Conservation (phyloP, 345 rosid species). For the Combretum micranthum region DNA sequence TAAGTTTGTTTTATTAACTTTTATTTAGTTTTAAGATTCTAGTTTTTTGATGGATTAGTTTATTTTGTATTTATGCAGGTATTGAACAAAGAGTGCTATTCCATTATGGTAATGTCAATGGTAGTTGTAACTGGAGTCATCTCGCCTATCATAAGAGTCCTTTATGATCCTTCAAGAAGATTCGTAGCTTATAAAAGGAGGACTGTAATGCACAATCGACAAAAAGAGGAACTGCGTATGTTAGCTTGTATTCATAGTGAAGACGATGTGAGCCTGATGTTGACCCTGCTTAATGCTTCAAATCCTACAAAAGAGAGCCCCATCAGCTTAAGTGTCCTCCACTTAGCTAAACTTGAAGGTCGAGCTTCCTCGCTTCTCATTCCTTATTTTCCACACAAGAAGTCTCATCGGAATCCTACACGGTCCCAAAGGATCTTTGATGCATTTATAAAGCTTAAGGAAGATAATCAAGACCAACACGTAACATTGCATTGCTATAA, state of each 20-base stretch:
- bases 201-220: conserved; percentile 31
- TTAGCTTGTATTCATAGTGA: conserved; percentile 38
- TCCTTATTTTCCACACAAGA: conserved; percentile 11
- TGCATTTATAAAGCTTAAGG: conserved; percentile 34
- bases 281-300: conserved; percentile 21
- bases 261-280: conserved; percentile 12
- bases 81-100: conserved; percentile 23
- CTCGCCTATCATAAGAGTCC: conserved; percentile 30
- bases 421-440: conserved; percentile 22
- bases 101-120: conserved; percentile 22
- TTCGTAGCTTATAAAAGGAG: conserved; percentile 42
- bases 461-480: conserved; percentile 20
- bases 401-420: neutral
- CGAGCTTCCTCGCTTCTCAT: conserved; percentile 28
- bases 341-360: conserved; percentile 25
- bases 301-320: conserved; percentile 22
- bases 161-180: conserved; percentile 57
- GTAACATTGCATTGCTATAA: conserved; percentile 33
- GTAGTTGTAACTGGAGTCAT: conserved; percentile 29
- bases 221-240: conserved; percentile 33
- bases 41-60: too few species aligned
- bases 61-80: conserved; percentile 26
- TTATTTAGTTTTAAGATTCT: neutral
- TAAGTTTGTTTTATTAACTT: neutral
- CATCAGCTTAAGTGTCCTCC: conserved; percentile 21